These are phyloP conservation scores for Colletotrichum kahawae DNA, from an alignment of 2,329 filamentous ascomycete species.

Conservation along the genomic window DNA sequence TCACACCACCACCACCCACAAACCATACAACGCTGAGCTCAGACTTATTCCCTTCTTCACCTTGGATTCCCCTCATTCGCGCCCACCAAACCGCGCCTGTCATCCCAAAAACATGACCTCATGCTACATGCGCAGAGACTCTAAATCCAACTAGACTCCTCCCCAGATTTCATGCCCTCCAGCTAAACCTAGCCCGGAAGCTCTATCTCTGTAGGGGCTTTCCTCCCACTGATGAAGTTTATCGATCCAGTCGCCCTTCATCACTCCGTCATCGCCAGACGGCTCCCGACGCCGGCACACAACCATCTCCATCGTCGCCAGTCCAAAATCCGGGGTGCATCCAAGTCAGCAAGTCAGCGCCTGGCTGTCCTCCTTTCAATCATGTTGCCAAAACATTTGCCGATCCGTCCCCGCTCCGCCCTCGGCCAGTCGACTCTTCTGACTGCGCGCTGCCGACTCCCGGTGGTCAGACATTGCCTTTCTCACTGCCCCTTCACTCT, in stretches of 20 bases:
- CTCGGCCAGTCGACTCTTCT: not conserved
- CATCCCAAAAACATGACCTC: constrained; percentile 9
- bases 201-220: not conserved
- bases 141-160: not conserved
- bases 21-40: not conserved
- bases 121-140: not conserved
- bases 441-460: not conserved
- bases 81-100: not conserved
- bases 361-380: not conserved
- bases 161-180: constrained; percentile 5
- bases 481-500: not conserved
- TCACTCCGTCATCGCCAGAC: not conserved
- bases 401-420: not conserved
- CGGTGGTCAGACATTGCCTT: not conserved
- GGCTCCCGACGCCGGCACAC: not conserved
- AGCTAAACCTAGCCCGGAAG: not conserved
- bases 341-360: not conserved
- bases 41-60: not conserved
- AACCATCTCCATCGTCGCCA: not conserved
- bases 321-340: constrained; percentile 6
- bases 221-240: not conserved
- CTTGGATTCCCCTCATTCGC: not conserved
- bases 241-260: not conserved
- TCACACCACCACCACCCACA: not conserved
- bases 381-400: not conserved